Percentiles rank a stretch among this genome's conserved stretches.
Evolutionary conservation across 352 stramenopile species (phyloP).

Genomic region (Phytophthora brassicae): DNA sequence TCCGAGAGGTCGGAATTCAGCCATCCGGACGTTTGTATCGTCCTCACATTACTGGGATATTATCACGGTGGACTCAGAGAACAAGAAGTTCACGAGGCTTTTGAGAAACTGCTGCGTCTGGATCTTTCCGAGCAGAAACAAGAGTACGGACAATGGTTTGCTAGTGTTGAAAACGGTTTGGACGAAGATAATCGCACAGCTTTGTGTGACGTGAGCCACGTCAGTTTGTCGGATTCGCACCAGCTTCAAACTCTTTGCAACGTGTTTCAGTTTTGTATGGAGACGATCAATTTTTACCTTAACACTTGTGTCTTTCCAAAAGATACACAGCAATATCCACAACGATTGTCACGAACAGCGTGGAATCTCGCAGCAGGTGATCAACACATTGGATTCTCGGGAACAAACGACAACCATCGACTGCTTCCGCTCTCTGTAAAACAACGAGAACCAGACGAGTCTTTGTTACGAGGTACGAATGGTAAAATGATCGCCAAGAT

Average conservation of each 20-base stretch:
- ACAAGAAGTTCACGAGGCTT: constrained; percentile 49
- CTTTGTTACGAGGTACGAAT: constrained; percentile 69
- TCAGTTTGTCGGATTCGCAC: constrained; percentile 68
- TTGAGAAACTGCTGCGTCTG: constrained; percentile 64
- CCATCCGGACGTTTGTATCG: constrained; percentile 84
- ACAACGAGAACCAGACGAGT: constrained; percentile 59
- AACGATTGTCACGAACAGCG: constrained; percentile 65
- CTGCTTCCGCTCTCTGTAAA: constrained; percentile 71
- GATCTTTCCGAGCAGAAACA: constrained; percentile 59
- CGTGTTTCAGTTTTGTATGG: constrained; percentile 62
- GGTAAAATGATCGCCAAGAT: constrained; percentile 86
- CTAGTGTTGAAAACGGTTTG: constrained; percentile 25
- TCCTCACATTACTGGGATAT: constrained; percentile 82
- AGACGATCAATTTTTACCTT: constrained; percentile 86
- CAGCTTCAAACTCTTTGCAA: constrained; percentile 63
- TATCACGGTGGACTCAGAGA: constrained; percentile 73
- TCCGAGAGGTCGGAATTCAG: constrained; percentile 85
- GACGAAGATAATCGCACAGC: constrained; percentile 17
- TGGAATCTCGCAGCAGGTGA: constrained; percentile 80
- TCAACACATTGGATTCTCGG: constrained; percentile 82
- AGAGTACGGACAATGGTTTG: constrained; percentile 76
- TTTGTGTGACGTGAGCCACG: constrained; percentile 58
- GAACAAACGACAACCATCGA: constrained; percentile 88
- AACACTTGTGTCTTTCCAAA: constrained; percentile 76
- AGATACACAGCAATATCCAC: constrained; percentile 80